Conservation (phyloP, 208 protist genomes). For the Trypanosoma vivax region DNA sequence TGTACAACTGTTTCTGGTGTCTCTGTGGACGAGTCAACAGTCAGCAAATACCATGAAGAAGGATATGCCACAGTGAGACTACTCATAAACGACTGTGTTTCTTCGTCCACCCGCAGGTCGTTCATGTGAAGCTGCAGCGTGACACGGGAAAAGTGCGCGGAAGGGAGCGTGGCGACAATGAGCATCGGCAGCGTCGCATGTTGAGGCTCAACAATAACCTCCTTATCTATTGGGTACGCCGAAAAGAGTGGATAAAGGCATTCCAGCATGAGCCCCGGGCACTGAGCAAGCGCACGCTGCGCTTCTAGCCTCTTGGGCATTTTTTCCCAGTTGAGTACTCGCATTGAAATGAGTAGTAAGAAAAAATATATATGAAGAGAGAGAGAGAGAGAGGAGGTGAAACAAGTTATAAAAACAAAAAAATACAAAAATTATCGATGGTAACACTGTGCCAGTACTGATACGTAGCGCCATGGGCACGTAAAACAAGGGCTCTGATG, state of each 20-base stretch:
- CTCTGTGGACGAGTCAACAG: background rate
- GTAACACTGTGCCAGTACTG: too few species aligned
- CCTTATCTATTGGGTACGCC: background rate
- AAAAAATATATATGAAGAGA: too few species aligned
- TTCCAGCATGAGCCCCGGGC: constrained; percentile 1
- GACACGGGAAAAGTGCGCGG: background rate
- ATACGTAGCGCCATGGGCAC: too few species aligned
- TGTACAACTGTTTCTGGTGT: background rate
- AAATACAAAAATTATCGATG: too few species aligned
- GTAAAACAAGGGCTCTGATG: too few species aligned
- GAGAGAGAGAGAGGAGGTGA: too few species aligned
- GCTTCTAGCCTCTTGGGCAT: too few species aligned
- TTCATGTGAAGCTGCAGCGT: too few species aligned
- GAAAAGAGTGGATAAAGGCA: constrained; percentile 7
- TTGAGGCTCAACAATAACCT: background rate
- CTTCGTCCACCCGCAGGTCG: background rate
- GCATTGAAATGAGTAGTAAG: too few species aligned
- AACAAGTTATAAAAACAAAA: too few species aligned
- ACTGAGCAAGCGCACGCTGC: background rate
- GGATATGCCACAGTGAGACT: constrained; percentile 9
- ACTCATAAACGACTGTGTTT: background rate
- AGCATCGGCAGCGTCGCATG: background rate
- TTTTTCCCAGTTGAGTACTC: too few species aligned
- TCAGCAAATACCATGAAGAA: constrained; percentile 6
- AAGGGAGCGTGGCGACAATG: constrained; percentile 7